Evolutionary conservation across 805 yeast species (phyloP).

Genomic region (Candida anglica): DNA sequence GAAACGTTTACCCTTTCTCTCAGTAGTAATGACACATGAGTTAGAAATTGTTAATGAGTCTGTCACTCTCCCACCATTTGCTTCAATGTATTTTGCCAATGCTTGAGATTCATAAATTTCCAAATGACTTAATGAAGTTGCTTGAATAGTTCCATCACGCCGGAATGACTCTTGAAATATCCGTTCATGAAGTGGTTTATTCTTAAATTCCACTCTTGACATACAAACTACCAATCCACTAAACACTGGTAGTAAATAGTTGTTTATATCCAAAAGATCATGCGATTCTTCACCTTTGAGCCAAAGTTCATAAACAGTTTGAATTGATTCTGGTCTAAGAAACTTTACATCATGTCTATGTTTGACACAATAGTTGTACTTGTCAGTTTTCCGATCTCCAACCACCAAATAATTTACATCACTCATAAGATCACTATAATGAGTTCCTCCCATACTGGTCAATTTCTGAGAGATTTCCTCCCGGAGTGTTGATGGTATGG

Average conservation of each 20-base stretch:
- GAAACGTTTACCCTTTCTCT: conserved; percentile 48
- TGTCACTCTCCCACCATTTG: conserved; percentile 49
- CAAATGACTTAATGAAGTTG: conserved; percentile 13
- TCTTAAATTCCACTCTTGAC: conserved; percentile 29
- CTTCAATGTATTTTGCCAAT: conserved; percentile 29
- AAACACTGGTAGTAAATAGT: conserved; percentile 39
- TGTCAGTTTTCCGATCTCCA: conserved; percentile 54
- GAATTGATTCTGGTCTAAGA: conserved; percentile 44
- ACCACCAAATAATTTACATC: conserved; percentile 58
- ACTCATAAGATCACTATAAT: conserved; percentile 54
- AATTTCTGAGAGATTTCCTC: conserved; percentile 44
- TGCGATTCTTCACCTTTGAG: conserved; percentile 42
- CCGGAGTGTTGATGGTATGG: conserved; percentile 38
- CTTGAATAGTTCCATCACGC: neutral
- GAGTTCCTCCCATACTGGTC: conserved; percentile 55
- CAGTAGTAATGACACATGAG: conserved; percentile 47
- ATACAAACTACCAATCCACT: conserved; percentile 42
- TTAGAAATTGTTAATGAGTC: conserved; percentile 46
- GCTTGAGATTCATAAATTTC: conserved; percentile 17
- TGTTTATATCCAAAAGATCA: conserved; percentile 12
- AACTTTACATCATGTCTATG: conserved; percentile 56
- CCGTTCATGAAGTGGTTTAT: conserved; percentile 7
- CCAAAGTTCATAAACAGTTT: conserved; percentile 49
- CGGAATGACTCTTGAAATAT: conserved; percentile 21
- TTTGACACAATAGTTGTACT: conserved; percentile 48